These are phyloP conservation scores for Erythrophleum ivorense DNA, from an alignment of 331 rosid species.

Conservation along the genomic window DNA sequence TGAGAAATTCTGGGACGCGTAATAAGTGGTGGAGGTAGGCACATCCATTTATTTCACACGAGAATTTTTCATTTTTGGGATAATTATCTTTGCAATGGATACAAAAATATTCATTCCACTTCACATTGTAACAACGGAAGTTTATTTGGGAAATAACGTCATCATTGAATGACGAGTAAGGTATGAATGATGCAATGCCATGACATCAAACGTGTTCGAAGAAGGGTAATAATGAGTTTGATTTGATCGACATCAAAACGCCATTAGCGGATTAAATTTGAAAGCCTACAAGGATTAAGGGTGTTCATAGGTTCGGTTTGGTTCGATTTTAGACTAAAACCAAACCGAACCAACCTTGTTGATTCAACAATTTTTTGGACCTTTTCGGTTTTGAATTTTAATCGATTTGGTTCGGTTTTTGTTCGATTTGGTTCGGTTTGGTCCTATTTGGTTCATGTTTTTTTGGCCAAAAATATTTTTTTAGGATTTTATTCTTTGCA, in stretches of 20 bases:
- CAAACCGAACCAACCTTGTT: too few species aligned
- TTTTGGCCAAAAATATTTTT: too few species aligned
- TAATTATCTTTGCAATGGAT: background rate
- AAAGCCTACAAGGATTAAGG: background rate
- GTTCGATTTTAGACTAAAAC: too few species aligned
- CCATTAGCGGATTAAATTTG: background rate
- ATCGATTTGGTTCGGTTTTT: too few species aligned
- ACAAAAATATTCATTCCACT: background rate
- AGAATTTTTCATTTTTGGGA: background rate
- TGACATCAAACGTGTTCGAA: slow-evolving; percentile 9
- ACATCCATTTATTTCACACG: background rate
- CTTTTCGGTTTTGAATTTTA: too few species aligned
- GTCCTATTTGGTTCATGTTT: too few species aligned
- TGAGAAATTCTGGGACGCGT: background rate
- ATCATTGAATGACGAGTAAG: background rate
- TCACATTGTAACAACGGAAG: background rate
- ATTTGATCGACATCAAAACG: background rate
- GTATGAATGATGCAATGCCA: background rate
- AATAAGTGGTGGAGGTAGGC: background rate
- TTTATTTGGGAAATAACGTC: background rate
- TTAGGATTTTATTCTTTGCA: too few species aligned
- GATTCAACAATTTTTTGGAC: too few species aligned
- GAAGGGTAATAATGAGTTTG: background rate
- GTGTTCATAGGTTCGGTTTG: too few species aligned
- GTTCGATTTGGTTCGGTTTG: too few species aligned